phyloP scores from a whole-genome alignment of 1,284 basidiomycete species.

The Mixia osmundae region DNA sequence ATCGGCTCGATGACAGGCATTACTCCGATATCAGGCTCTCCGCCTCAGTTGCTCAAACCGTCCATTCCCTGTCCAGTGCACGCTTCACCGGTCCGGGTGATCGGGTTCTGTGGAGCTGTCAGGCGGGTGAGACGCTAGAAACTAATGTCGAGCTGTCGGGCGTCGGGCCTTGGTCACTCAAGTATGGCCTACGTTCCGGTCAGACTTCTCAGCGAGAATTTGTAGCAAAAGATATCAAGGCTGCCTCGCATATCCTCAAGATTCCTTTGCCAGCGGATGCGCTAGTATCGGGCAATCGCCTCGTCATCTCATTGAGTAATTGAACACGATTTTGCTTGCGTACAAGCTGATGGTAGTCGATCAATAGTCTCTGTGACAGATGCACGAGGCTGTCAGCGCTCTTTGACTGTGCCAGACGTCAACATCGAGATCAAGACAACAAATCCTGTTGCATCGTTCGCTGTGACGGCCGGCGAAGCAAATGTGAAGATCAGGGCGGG shows the following conservation, averaged over 20 bases:
- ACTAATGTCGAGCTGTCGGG: slow-evolving; percentile 62
- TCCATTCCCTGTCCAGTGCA: slow-evolving; percentile 65
- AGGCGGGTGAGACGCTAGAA: slow-evolving; percentile 36
- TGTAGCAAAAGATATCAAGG: slow-evolving; percentile 24
- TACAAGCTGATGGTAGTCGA: background rate
- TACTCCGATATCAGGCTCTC: slow-evolving; percentile 40
- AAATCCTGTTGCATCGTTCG: slow-evolving; percentile 69
- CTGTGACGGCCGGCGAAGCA: slow-evolving; percentile 5
- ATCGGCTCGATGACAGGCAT: slow-evolving; percentile 54
- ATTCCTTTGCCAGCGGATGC: slow-evolving; percentile 25
- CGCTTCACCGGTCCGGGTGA: slow-evolving; percentile 33
- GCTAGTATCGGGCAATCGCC: slow-evolving; percentile 44
- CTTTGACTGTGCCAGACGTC: slow-evolving; percentile 50
- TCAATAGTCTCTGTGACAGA: slow-evolving; percentile 27
- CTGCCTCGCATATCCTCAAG: slow-evolving; percentile 18
- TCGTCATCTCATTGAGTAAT: slow-evolving; percentile 33
- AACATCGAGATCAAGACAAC: slow-evolving; percentile 70
- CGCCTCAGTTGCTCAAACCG: slow-evolving; percentile 52
- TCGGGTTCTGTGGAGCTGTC: slow-evolving; percentile 29
- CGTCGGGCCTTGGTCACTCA: slow-evolving; percentile 64
- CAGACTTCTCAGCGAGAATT: slow-evolving; percentile 36
- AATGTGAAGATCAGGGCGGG: slow-evolving; percentile 49
- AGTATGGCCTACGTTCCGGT: slow-evolving; percentile 46
- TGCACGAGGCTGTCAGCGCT: slow-evolving; percentile 59
- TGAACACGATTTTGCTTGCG: too few species aligned